Evolutionary conservation across 257 asterid genomes (phyloP), one percentile per base, ranked within the genome.

Genomic region (Apocynum venetum): DNA sequence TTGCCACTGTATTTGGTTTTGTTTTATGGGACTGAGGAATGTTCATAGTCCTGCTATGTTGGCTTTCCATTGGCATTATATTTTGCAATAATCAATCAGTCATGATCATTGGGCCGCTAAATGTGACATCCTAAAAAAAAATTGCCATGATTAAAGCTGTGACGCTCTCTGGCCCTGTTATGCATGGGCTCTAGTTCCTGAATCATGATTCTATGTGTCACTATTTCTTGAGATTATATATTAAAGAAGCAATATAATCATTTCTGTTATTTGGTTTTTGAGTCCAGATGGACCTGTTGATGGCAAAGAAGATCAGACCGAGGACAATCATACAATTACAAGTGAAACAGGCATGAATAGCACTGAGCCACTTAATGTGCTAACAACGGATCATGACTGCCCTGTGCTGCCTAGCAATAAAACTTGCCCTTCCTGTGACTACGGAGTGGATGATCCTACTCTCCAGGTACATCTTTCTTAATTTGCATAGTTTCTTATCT

Each of bases 391-490:
- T n/a, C 48, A 61, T 20, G 35, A n/a, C 60, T 48, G 57, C 67
- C n/a, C 17, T 7, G 6, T 71, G 51, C 10, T 47, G 72, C 72
- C 65, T 20, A 19, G 73, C 53, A 60, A 74, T 4, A 40, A 71
- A n/a, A 8, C 0, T 1, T 49, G 13, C 56, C 36, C 20, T 4
- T 6, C 52, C 25, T 55, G 57, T 14, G 47, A 71, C 72, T 47
- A 40, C 31, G 53, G 12, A 49, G 65, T 36, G 13, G 20, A 71
- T 20, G 15, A 31, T 65, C 60, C 40, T 35, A 31, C 13, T 59
- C 8, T 19, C 47, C 67, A 78, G 66, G 81, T 78, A 78, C 25
- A 47, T 48, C 56, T 77, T 31, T 55, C 68, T 56, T 77, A 31
- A 56, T 35, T 31, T 3, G 36, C 49, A 25, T 12, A 40, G 13